phyloP scores from a whole-genome alignment of 306 rosid genomes.

The Casuarina glauca region DNA sequence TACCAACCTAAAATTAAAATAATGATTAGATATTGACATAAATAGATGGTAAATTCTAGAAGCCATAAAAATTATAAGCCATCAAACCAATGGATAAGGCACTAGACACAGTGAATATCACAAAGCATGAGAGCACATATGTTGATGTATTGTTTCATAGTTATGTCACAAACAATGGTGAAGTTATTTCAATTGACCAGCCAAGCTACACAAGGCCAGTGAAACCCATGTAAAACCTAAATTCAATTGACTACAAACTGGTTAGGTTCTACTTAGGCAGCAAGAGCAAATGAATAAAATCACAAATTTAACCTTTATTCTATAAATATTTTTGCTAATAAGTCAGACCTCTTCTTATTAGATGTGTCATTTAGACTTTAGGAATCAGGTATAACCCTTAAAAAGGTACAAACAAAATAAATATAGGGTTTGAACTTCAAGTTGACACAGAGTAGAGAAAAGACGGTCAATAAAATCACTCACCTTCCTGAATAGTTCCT shows the following conservation, averaged over 20 bases:
- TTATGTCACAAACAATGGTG: conserved; percentile 22
- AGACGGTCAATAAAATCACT: conserved; percentile 34
- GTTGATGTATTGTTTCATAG: conserved; percentile 24
- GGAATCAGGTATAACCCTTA: conserved; percentile 16
- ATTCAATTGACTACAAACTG: conserved; percentile 3
- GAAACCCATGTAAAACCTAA: not conserved
- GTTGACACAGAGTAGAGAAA: conserved; percentile 27
- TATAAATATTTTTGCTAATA: not conserved
- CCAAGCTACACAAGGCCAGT: conserved; percentile 18
- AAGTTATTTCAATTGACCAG: conserved; percentile 10
- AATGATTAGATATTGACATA: conserved; percentile 27
- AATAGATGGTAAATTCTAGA: conserved; percentile 10
- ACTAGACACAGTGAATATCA: not conserved
- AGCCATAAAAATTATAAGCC: not conserved
- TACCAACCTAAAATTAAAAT: conserved; percentile 72
- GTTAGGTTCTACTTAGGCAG: conserved; percentile 14
- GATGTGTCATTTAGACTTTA: not conserved
- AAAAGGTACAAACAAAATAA: conserved; percentile 10
- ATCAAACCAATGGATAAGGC: conserved; percentile 5
- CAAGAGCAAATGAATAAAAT: conserved; percentile 20
- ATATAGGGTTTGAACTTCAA: not conserved
- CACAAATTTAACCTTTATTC: not conserved
- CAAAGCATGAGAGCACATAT: not conserved
- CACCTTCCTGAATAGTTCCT: conserved; percentile 98
- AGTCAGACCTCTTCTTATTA: not conserved